phyloP scores from a whole-genome alignment of 495 filamentous ascomycete species.

The Aspergillus campestris region DNA sequence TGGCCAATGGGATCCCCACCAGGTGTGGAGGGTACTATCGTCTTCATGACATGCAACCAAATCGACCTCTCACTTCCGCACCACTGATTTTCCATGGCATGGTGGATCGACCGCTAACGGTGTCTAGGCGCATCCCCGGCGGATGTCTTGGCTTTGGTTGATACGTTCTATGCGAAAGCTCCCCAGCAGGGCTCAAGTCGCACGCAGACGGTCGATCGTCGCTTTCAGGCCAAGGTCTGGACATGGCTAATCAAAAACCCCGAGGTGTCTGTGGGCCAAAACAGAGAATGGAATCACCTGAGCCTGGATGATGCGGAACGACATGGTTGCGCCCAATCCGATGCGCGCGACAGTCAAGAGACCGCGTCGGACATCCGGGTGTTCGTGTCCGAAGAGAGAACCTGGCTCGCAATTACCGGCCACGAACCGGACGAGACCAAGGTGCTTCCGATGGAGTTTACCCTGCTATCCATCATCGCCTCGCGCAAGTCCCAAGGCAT shows the following conservation, averaged over 20 bases:
- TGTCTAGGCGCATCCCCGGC: conserved; percentile 32
- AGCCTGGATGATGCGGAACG: conserved; percentile 39
- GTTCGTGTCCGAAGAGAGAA: conserved; percentile 51
- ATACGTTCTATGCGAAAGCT: conserved; percentile 28
- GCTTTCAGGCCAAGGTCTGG: conserved; percentile 48
- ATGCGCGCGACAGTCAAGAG: conserved; percentile 1
- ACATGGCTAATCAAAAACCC: conserved; percentile 45
- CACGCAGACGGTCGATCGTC: conserved; percentile 35
- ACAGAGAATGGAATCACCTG: conserved; percentile 34
- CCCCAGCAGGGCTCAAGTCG: conserved; percentile 11
- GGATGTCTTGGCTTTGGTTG: conserved; percentile 30
- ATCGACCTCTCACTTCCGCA: too few species aligned
- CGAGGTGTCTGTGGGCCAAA: conserved; percentile 41
- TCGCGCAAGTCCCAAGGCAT: conserved; percentile 61
- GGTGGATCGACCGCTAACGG: neutral
- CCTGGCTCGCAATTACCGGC: conserved; percentile 74
- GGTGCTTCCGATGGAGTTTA: conserved; percentile 60
- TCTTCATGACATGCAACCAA: too few species aligned
- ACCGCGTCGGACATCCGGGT: conserved; percentile 26
- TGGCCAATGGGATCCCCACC: too few species aligned
- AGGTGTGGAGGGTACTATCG: too few species aligned
- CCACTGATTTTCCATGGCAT: too few species aligned
- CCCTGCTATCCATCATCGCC: conserved; percentile 72
- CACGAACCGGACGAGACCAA: conserved; percentile 67
- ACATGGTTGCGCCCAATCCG: neutral